phyloP scores from a whole-genome alignment of 192 early-diverging fungal genomes.

The Coemansia sp. region DNA sequence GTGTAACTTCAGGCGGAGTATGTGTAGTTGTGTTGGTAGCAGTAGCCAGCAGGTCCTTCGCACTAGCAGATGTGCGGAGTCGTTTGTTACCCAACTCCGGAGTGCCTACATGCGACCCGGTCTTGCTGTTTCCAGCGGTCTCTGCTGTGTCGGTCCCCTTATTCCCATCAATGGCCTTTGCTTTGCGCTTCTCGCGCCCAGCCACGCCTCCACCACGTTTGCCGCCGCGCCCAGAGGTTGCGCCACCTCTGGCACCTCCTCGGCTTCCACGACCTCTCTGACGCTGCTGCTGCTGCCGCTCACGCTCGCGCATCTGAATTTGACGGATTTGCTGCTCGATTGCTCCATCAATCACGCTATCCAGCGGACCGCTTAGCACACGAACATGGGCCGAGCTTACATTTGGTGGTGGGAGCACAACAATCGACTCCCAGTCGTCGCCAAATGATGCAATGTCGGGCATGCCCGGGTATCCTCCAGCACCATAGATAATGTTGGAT shows the following conservation, averaged over 20 bases:
- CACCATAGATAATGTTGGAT: conserved; percentile 43
- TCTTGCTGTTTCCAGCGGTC: conserved; percentile 13
- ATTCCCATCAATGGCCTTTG: conserved; percentile 16
- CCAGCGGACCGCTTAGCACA: conserved; percentile 4
- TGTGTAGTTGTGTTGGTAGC: neutral
- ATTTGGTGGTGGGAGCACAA: conserved; percentile 35
- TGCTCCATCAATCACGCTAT: conserved; percentile 22
- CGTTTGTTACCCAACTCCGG: conserved; percentile 34
- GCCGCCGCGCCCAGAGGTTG: conserved; percentile 20
- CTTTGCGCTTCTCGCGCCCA: conserved; percentile 44
- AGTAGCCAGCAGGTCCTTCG: neutral
- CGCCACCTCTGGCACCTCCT: conserved; percentile 8
- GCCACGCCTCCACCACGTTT: conserved; percentile 23
- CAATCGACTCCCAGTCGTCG: conserved; percentile 27
- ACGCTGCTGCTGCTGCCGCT: conserved; percentile 14
- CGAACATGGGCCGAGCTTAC: neutral
- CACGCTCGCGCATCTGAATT: conserved; percentile 8
- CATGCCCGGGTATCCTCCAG: conserved; percentile 29
- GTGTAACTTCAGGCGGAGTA: no score
- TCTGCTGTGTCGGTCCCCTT: conserved; percentile 9
- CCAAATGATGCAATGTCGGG: conserved; percentile 15
- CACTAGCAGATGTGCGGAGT: conserved; percentile 6
- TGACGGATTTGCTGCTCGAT: conserved; percentile 9
- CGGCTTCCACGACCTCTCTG: conserved; percentile 25
- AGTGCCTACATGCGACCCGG: conserved; percentile 29